Evolutionary conservation across 371 early-diverging fungal genomes (phyloP).

Genomic region (Gilbertella persicaria): DNA sequence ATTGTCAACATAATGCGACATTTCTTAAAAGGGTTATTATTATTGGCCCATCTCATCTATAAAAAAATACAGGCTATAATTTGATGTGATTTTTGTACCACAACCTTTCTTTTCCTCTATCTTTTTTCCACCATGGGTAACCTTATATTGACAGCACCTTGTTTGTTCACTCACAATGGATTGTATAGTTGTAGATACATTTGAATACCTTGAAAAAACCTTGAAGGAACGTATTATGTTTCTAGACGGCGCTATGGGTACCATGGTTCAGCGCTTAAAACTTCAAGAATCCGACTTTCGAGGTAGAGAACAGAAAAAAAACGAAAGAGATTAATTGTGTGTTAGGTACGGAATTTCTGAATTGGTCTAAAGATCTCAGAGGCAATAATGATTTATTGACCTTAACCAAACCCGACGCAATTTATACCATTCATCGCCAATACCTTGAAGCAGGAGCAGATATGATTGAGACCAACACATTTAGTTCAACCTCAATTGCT

Average conservation of each 20-base stretch:
- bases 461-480: conserved; percentile 94
- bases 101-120: too few relatives aligned
- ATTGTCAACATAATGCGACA: too few relatives aligned
- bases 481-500: conserved; percentile 87
- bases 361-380: conserved; percentile 81
- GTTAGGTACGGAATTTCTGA: conserved; percentile 74
- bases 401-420: conserved; percentile 85
- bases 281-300: conserved; percentile 86
- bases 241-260: conserved; percentile 95
- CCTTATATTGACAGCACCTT: too few relatives aligned
- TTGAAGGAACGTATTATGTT: conserved; percentile 86
- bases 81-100: too few relatives aligned
- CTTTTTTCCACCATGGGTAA: too few relatives aligned
- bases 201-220: conserved; percentile 73
- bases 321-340: background rate
- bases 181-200: conserved; percentile 34
- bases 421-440: conserved; percentile 82
- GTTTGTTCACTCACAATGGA: too few relatives aligned
- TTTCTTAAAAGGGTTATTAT: too few relatives aligned
- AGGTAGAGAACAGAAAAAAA: conserved; percentile 32
- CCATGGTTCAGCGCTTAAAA: conserved; percentile 86
- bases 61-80: too few relatives aligned
- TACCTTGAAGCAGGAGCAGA: conserved; percentile 93
- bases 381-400: conserved; percentile 95
- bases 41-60: too few relatives aligned